phyloP scores from a whole-genome alignment of 768 basidiomycete species.

The Suillus cothurnatus region DNA sequence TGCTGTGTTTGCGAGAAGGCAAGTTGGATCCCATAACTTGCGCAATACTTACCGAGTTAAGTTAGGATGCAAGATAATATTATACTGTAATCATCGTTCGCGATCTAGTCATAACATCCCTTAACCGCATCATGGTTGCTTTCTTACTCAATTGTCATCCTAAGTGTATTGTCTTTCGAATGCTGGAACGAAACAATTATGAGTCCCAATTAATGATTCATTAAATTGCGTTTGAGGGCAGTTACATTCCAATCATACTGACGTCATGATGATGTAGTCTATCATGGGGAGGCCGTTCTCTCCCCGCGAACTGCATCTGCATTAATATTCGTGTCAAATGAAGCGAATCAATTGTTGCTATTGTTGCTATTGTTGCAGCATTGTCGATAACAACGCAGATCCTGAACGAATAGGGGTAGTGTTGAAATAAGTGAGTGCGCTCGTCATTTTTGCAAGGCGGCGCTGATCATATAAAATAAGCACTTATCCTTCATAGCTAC shows the following conservation, averaged over 20 bases:
- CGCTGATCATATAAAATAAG: background rate
- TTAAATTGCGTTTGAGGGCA: background rate
- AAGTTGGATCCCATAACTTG: background rate
- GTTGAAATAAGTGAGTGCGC: too few relatives aligned
- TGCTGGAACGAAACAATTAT: background rate
- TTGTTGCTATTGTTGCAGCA: background rate
- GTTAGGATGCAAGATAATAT: background rate
- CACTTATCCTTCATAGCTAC: background rate
- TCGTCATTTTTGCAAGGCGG: background rate
- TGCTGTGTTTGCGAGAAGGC: background rate
- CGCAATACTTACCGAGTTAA: background rate
- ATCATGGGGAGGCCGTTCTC: background rate
- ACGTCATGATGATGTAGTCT: background rate
- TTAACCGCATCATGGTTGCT: background rate
- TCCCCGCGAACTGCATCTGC: background rate
- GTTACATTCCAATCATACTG: background rate
- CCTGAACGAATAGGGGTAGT: background rate
- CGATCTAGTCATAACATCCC: background rate
- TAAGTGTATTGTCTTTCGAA: background rate
- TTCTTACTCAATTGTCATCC: background rate
- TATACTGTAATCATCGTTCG: background rate
- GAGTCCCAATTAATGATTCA: background rate
- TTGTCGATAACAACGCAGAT: background rate
- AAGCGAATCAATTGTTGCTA: background rate
- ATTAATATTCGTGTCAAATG: background rate